A percentile compares a stretch with the other conserved stretches of the same genome.
Conservation (phyloP, 495 filamentous ascomycete genomes). For the Paragyromitra xinjiangensis region DNA sequence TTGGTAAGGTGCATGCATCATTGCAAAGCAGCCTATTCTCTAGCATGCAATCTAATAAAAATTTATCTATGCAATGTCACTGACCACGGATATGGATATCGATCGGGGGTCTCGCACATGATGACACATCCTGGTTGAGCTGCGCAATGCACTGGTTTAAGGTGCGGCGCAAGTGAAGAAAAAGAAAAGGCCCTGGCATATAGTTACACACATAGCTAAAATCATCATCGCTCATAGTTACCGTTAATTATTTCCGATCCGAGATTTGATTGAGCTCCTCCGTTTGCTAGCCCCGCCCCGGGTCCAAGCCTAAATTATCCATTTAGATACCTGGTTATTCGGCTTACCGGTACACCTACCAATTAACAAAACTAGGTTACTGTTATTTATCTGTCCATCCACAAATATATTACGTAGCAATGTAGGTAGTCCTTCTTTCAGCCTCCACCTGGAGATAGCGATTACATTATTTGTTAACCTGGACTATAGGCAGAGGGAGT, state of each 20-base stretch:
- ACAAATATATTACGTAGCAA: background rate
- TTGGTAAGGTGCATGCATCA: constrained; percentile 23
- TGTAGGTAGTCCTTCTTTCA: background rate
- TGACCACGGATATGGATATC: constrained; percentile 37
- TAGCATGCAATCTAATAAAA: constrained; percentile 4
- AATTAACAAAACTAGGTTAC: constrained; percentile 3
- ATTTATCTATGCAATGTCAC: constrained; percentile 8
- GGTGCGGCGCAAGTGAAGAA: constrained; percentile 17
- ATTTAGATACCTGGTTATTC: background rate
- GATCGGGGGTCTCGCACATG: constrained; percentile 8
- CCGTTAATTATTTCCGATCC: background rate
- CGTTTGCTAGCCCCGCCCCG: background rate
- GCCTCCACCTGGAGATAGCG: too few relatives aligned
- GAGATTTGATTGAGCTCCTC: background rate
- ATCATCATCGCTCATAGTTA: constrained; percentile 3
- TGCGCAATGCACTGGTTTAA: constrained; percentile 23
- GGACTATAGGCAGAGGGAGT: background rate
- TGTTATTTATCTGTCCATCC: background rate
- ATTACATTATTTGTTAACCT: background rate
- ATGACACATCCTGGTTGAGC: background rate
- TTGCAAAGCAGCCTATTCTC: constrained; percentile 5
- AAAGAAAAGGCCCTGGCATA: constrained; percentile 8
- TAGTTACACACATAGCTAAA: background rate
- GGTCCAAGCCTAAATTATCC: background rate
- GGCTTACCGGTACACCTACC: background rate